Percentiles rank a stretch among this genome's conserved stretches.
Evolutionary conservation across 768 basidiomycete species (phyloP).

Genomic region (Cyclocybe aegerita): DNA sequence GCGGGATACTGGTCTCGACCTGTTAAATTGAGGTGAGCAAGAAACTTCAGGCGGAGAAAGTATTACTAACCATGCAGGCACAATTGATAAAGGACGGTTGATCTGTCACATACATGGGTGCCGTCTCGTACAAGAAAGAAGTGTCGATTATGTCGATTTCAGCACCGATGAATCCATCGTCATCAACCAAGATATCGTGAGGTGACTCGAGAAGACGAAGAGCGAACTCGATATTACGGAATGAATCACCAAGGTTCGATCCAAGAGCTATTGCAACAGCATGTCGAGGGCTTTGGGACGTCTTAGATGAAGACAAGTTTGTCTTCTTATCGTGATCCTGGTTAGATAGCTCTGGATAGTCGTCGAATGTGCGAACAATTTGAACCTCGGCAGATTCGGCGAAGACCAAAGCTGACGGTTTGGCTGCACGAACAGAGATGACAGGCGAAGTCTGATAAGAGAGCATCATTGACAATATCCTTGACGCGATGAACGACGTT

Average conservation of each 20-base stretch:
- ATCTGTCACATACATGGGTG: conserved; percentile 94
- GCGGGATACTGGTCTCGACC: conserved; percentile 74
- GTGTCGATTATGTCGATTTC: conserved; percentile 60
- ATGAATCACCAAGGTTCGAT: conserved; percentile 87
- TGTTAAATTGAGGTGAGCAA: conserved; percentile 26
- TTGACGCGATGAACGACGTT: conserved; percentile 52
- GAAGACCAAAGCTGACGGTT: conserved; percentile 69
- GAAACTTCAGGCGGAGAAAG: background rate
- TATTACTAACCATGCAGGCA: conserved; percentile 77
- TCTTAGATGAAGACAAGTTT: background rate
- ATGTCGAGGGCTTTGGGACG: conserved; percentile 3
- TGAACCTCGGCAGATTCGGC: conserved; percentile 66
- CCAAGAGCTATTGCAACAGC: conserved; percentile 77
- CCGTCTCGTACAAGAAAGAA: conserved; percentile 90
- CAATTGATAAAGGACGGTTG: conserved; percentile 90
- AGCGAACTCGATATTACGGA: conserved; percentile 78
- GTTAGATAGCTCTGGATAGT: conserved; percentile 27
- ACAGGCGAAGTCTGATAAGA: conserved; percentile 17
- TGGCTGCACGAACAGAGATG: conserved; percentile 61
- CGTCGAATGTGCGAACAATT: conserved; percentile 44
- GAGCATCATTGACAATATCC: conserved; percentile 34
- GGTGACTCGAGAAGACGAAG: conserved; percentile 67
- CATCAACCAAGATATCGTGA: conserved; percentile 21
- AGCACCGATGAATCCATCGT: conserved; percentile 12
- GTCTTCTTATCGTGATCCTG: background rate